phyloP scores from a whole-genome alignment of 148 eudicot species.

The Rhododendron vialii region DNA sequence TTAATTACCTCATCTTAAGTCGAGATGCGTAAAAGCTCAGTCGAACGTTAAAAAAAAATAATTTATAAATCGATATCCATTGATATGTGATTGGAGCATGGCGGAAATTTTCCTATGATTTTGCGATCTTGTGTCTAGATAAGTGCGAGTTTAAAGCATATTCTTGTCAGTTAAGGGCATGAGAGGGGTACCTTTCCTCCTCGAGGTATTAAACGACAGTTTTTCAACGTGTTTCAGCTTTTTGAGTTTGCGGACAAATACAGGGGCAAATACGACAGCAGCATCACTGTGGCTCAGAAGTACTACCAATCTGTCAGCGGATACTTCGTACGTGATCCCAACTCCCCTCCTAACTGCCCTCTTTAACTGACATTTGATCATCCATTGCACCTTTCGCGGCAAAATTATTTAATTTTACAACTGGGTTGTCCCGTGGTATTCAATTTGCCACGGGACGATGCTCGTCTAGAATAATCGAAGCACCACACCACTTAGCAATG shows the following conservation, averaged over 20 bases:
- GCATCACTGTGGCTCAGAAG: constrained; percentile 86
- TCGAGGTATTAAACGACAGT: background rate
- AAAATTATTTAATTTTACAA: too few species aligned
- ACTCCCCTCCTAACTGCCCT: background rate
- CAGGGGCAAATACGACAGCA: constrained; percentile 97
- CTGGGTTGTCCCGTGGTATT: too few species aligned
- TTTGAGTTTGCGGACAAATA: constrained; percentile 94
- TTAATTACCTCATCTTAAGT: too few species aligned
- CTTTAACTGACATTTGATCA: background rate
- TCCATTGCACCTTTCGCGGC: background rate
- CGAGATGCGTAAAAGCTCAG: too few species aligned
- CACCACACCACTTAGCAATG: background rate
- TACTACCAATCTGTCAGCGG: constrained; percentile 97
- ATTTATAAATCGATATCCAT: background rate
- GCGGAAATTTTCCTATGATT: too few species aligned
- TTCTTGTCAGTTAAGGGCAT: background rate
- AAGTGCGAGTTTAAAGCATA: background rate
- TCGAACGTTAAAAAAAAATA: too few species aligned
- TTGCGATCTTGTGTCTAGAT: background rate
- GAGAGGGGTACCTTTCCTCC: background rate
- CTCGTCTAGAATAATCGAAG: too few species aligned
- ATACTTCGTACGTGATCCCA: constrained; percentile 59
- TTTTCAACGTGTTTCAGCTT: constrained; percentile 40
- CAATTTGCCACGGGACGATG: too few species aligned
- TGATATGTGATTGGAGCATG: background rate